Evolutionary conservation across 805 yeast genomes (phyloP).

Genomic region (Ogataea henricii): DNA sequence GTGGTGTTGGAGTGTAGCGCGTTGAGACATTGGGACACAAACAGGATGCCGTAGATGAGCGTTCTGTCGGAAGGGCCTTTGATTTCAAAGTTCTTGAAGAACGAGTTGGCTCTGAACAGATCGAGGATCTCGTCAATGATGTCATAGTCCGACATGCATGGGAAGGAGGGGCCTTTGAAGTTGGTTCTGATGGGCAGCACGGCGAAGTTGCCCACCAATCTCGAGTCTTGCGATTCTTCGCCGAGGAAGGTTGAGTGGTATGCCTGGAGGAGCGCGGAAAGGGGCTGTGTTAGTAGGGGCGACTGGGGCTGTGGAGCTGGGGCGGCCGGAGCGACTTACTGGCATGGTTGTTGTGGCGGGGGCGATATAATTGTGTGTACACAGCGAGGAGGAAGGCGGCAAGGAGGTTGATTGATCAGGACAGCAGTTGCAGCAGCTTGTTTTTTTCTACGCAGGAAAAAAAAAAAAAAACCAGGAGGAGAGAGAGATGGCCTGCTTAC

Average conservation of each 20-base stretch:
- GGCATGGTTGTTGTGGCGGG: slow-evolving; percentile 14
- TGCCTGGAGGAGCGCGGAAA: slow-evolving; percentile 53
- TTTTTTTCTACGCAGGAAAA: not conserved
- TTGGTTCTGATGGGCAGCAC: slow-evolving; percentile 83
- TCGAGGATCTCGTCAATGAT: slow-evolving; percentile 90
- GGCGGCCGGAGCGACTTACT: slow-evolving; percentile 12
- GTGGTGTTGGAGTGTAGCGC: slow-evolving; percentile 52
- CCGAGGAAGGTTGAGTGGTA: slow-evolving; percentile 78
- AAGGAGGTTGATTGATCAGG: not conserved
- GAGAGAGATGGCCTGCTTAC: no score
- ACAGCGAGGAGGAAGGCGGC: no score
- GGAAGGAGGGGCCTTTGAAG: slow-evolving; percentile 90
- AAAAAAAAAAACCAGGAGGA: not conserved
- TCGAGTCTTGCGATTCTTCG: slow-evolving; percentile 56
- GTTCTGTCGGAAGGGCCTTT: slow-evolving; percentile 93
- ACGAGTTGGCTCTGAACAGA: slow-evolving; percentile 92
- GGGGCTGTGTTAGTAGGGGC: slow-evolving; percentile 2
- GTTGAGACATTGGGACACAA: slow-evolving; percentile 80
- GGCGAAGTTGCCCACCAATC: slow-evolving; percentile 77
- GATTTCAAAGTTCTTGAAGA: slow-evolving; percentile 95
- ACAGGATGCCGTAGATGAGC: slow-evolving; percentile 89
- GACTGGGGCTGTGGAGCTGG: not conserved
- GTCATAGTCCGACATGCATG: slow-evolving; percentile 76
- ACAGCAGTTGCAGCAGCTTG: not conserved
- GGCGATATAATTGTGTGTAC: not conserved